A percentile compares a stretch with the other conserved stretches of the same genome.
These are phyloP conservation scores for Globisporangium perplexum DNA, from an alignment of 352 stramenopile genomes.

Conservation along the genomic window DNA sequence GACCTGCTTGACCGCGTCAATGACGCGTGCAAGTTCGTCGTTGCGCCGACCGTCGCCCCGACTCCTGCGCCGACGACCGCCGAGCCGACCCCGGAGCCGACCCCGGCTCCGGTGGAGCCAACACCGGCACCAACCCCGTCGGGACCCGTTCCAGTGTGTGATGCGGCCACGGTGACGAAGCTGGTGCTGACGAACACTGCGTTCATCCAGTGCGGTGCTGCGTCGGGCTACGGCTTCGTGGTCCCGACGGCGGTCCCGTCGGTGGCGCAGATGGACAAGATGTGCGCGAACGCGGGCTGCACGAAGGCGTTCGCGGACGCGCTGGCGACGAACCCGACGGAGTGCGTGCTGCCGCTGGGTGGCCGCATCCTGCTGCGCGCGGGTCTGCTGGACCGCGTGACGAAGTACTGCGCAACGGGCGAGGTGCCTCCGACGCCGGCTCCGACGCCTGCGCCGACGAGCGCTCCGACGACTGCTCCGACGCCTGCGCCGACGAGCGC, in stretches of 20 bases:
- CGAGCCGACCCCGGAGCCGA: conserved; percentile 2
- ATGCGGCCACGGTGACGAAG: not conserved
- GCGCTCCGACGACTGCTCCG: conserved; percentile 4
- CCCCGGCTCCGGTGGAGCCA: conserved; percentile 1
- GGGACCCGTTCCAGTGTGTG: conserved; percentile 1
- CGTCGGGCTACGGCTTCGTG: conserved; percentile 3
- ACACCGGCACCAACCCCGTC: not conserved
- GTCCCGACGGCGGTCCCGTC: not conserved
- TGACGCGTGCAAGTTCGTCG: not conserved
- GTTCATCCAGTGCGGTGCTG: conserved; percentile 5
- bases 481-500: conserved; percentile 1
- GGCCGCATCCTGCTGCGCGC: conserved; percentile 9
- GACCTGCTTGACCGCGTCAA: not conserved
- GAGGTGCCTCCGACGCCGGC: not conserved
- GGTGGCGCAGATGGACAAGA: conserved; percentile 8
- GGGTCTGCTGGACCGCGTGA: not conserved
- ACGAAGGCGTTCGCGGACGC: conserved; percentile 6
- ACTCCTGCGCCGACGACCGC: conserved; percentile 1
- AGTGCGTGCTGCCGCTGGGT: conserved; percentile 1
- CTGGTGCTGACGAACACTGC: conserved; percentile 6
- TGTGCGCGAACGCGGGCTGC: conserved; percentile 6
- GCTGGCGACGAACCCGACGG: conserved; percentile 3
- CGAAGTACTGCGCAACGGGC: not conserved
- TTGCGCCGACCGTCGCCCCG: conserved; percentile 4
- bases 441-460: conserved; percentile 1